Evolutionary conservation across 108 stramenopile species (phyloP).

Genomic region (Chaetoceros muelleri): DNA sequence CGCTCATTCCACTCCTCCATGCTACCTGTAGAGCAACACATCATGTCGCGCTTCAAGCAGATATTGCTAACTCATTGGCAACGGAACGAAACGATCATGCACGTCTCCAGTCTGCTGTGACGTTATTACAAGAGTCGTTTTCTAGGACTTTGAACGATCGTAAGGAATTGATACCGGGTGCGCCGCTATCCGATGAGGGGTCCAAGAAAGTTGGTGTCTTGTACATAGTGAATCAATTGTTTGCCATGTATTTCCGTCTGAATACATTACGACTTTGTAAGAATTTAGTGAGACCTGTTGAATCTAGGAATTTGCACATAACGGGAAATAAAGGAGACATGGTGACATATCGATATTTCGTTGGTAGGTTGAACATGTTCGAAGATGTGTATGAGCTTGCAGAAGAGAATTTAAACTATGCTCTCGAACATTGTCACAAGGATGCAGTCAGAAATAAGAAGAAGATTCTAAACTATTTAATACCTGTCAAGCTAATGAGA

Average conservation of each 20-base stretch:
- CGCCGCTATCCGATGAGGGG: constrained; percentile 43
- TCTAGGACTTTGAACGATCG: constrained; percentile 81
- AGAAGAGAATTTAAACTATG: constrained; percentile 77
- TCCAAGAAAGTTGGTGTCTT: constrained; percentile 80
- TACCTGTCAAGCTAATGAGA: constrained; percentile 86
- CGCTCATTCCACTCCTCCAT: constrained; percentile 72
- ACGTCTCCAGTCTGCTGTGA: constrained; percentile 66
- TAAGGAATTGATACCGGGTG: constrained; percentile 39
- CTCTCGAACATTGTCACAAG: constrained; percentile 75
- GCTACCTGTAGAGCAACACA: constrained; percentile 63
- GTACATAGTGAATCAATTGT: constrained; percentile 81
- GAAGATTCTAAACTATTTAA: constrained; percentile 77
- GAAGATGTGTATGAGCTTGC: constrained; percentile 90
- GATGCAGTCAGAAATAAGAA: constrained; percentile 60
- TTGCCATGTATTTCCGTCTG: constrained; percentile 89
- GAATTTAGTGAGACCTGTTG: constrained; percentile 75
- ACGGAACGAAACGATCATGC: constrained; percentile 36
- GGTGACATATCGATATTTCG: constrained; percentile 89
- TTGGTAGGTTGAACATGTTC: constrained; percentile 86
- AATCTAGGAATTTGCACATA: constrained; percentile 54
- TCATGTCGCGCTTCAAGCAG: constrained; percentile 48
- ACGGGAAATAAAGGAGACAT: constrained; percentile 71
- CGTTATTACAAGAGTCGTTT: constrained; percentile 64
- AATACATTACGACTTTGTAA: constrained; percentile 89
- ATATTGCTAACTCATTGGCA: constrained; percentile 10